phyloP scores from a whole-genome alignment of 1,139 yeast species.

The Diutina sp. region DNA sequence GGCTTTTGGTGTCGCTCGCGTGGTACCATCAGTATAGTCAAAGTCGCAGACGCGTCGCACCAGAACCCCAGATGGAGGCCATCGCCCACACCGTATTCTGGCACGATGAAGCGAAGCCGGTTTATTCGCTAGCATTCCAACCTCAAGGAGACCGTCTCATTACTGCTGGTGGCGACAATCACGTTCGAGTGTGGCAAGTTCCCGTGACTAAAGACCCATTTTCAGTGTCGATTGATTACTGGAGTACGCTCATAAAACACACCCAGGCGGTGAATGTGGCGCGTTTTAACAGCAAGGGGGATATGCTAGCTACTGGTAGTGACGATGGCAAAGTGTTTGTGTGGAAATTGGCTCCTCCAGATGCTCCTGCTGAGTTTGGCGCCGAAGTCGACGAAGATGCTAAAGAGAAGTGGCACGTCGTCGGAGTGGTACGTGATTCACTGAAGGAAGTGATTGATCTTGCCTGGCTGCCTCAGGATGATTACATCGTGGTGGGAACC shows the following conservation, averaged over 20 bases:
- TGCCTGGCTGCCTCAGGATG: conserved; percentile 82
- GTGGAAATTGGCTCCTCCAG: conserved; percentile 53
- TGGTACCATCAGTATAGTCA: neutral
- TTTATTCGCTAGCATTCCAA: conserved; percentile 74
- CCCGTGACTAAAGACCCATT: conserved; percentile 2
- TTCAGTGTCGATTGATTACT: conserved; percentile 36
- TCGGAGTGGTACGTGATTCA: neutral
- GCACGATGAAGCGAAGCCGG: conserved; percentile 75
- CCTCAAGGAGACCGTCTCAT: conserved; percentile 42
- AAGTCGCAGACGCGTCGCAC: neutral
- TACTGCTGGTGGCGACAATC: conserved; percentile 93
- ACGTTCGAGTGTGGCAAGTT: conserved; percentile 55
- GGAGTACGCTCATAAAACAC: conserved; percentile 74
- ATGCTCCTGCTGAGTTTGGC: conserved; percentile 41
- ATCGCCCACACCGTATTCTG: conserved; percentile 60
- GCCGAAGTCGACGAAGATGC: conserved; percentile 27
- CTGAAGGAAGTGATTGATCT: conserved; percentile 66
- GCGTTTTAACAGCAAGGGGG: conserved; percentile 60
- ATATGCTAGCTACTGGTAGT: conserved; percentile 74
- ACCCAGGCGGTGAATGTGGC: conserved; percentile 92
- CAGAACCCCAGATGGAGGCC: conserved; percentile 31
- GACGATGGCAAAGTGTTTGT: conserved; percentile 84
- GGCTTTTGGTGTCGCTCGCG: too few species aligned
- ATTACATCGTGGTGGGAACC: conserved; percentile 70
- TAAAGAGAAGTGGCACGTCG: conserved; percentile 66